Percentiles rank a stretch among this genome's conserved stretches.
Evolutionary conservation across 768 basidiomycete species (phyloP).

Genomic region (Hygrophorus pudorinus): DNA sequence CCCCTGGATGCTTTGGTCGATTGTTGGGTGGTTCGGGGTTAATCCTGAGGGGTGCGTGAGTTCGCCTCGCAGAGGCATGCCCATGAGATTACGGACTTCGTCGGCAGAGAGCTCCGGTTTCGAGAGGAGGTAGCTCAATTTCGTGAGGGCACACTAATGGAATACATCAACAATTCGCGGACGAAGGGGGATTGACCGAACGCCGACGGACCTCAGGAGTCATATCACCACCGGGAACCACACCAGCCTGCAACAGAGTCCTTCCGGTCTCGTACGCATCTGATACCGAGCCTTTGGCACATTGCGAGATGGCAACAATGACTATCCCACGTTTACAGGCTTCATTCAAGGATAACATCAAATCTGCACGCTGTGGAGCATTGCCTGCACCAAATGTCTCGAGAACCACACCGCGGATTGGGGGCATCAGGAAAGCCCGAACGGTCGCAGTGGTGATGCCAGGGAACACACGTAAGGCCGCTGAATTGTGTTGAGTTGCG

Average conservation of each 20-base stretch:
- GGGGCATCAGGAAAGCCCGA: slow-evolving; percentile 64
- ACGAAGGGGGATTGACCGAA: not conserved
- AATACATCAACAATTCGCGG: not conserved
- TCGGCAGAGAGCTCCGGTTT: slow-evolving; percentile 63
- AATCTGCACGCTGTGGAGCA: slow-evolving; percentile 71
- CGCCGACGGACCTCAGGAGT: slow-evolving; percentile 64
- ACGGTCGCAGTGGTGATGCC: slow-evolving; percentile 73
- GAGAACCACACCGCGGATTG: slow-evolving; percentile 73
- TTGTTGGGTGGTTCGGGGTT: slow-evolving; percentile 31
- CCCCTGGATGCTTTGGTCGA: slow-evolving; percentile 48
- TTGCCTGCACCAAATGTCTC: slow-evolving; percentile 94
- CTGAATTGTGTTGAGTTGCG: slow-evolving; percentile 25
- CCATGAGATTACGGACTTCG: slow-evolving; percentile 68
- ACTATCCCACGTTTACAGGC: slow-evolving; percentile 79
- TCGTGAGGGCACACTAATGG: slow-evolving; percentile 75
- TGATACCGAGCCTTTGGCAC: slow-evolving; percentile 77
- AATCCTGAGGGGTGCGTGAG: slow-evolving; percentile 49
- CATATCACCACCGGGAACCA: slow-evolving; percentile 86
- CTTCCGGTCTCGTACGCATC: slow-evolving; percentile 77
- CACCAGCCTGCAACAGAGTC: slow-evolving; percentile 58
- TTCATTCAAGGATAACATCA: slow-evolving; percentile 66
- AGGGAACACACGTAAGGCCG: slow-evolving; percentile 77
- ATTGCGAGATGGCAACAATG: slow-evolving; percentile 89
- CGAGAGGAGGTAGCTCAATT: slow-evolving; percentile 82
- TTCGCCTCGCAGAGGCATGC: slow-evolving; percentile 80